Percentiles rank a stretch among this genome's conserved stretches.
Conservation (phyloP, 2,329 filamentous ascomycete genomes). For the Podosphaera xanthii region DNA sequence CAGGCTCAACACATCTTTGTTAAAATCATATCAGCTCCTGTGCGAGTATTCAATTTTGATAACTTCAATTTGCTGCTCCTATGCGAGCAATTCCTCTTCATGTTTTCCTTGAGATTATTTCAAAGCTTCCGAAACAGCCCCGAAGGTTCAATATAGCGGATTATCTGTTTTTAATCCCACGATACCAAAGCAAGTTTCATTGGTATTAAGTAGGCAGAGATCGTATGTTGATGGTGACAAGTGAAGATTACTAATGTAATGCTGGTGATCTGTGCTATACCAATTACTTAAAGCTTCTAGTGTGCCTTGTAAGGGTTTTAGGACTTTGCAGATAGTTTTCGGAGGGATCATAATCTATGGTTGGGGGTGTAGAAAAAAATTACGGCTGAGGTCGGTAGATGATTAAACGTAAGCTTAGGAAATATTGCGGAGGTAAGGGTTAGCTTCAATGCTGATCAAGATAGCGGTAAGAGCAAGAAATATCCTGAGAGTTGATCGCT, state of each 20-base stretch:
- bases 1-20: too few species aligned
- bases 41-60: too few species aligned
- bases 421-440: slow-evolving; percentile 1
- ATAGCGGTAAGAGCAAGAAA: not conserved
- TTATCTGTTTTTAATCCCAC: slow-evolving; percentile 2
- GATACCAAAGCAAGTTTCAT: not conserved
- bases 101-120: too few species aligned
- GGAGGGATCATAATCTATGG: not conserved
- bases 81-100: too few species aligned
- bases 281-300: slow-evolving; percentile 1
- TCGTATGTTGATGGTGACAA: slow-evolving; percentile 2
- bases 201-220: slow-evolving; percentile 1
- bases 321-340: not conserved
- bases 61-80: too few species aligned
- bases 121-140: too few species aligned
- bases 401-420: slow-evolving; percentile 1
- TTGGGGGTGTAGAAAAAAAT: not conserved
- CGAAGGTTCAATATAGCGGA: not conserved
- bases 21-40: too few species aligned
- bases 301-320: not conserved
- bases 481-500: slow-evolving; percentile 1
- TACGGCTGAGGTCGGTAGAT: not conserved
- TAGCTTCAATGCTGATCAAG: not conserved
- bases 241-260: slow-evolving; percentile 1
- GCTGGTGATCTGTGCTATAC: slow-evolving; percentile 1